These are phyloP conservation scores for Gomphus bonarii DNA, from an alignment of 1,284 basidiomycete species.

Conservation along the genomic window DNA sequence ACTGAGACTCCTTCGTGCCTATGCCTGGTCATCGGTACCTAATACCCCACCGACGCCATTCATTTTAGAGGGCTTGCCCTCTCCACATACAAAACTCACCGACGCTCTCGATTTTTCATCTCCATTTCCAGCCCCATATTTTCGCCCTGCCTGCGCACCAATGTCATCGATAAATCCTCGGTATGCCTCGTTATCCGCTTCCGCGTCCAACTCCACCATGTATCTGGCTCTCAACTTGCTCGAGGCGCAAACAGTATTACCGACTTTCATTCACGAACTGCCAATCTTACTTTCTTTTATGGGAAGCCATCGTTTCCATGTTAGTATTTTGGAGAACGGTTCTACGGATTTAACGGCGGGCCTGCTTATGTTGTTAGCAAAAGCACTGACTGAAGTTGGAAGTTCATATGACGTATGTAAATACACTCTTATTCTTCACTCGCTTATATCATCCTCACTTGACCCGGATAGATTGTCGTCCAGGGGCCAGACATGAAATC, in stretches of 20 bases:
- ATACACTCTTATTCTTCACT: background rate
- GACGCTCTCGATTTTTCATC: background rate
- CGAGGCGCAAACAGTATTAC: conserved; percentile 15
- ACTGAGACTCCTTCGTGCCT: background rate
- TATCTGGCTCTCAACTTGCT: background rate
- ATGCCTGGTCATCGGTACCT: background rate
- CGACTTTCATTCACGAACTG: conserved; percentile 17
- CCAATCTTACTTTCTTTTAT: conserved; percentile 14
- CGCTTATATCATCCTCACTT: background rate
- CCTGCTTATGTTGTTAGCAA: conserved; percentile 14
- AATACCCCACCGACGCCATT: background rate
- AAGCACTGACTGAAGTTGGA: conserved; percentile 14
- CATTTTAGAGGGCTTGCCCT: background rate
- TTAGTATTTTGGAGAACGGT: conserved; percentile 21
- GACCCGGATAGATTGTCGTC: background rate
- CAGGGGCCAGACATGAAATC: background rate
- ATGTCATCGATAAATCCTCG: background rate
- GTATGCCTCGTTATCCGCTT: background rate
- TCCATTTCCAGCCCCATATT: background rate
- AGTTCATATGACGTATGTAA: conserved; percentile 11
- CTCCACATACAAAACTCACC: background rate
- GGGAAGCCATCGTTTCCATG: conserved; percentile 15
- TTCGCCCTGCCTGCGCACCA: background rate
- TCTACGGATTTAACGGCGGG: conserved; percentile 18
- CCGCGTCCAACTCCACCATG: background rate